These are phyloP conservation scores for Endothia cerciana DNA, from an alignment of 2,329 filamentous ascomycete species.

Conservation along the genomic window DNA sequence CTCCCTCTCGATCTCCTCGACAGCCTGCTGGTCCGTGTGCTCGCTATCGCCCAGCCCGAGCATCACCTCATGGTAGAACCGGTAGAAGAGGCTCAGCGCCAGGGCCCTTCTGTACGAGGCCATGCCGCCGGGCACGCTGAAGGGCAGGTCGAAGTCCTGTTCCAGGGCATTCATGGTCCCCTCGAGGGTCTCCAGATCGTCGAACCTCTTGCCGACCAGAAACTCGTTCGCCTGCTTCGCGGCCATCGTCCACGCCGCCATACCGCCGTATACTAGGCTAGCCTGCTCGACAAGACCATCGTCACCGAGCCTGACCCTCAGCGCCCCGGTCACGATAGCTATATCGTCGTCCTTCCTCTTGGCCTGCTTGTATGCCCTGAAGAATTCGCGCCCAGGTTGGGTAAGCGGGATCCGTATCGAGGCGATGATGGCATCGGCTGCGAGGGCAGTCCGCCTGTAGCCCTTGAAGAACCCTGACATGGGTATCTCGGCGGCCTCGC, in stretches of 20 bases:
- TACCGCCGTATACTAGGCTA: conserved; percentile 89
- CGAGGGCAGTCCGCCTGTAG: conserved; percentile 82
- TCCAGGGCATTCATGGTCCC: conserved; percentile 89
- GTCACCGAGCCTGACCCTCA: conserved; percentile 74
- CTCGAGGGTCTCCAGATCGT: conserved; percentile 82
- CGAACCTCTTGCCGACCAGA: conserved; percentile 77
- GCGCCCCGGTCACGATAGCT: conserved; percentile 89
- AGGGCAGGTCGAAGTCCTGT: conserved; percentile 83
- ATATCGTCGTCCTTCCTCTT: conserved; percentile 99
- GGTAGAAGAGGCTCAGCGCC: conserved; percentile 93
- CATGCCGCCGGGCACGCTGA: conserved; percentile 95
- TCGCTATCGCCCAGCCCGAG: conserved; percentile 55
- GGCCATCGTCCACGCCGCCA: conserved; percentile 89
- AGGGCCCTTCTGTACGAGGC: conserved; percentile 92
- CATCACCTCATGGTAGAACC: conserved; percentile 91
- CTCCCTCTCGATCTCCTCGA: conserved; percentile 82
- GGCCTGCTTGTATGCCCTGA: conserved; percentile 91
- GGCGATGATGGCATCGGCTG: conserved; percentile 81
- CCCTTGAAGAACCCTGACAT: conserved; percentile 93
- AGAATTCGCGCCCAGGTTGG: conserved; percentile 75
- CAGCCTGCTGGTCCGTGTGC: conserved; percentile 70
- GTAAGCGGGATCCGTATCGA: conserved; percentile 84
- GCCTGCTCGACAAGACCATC: conserved; percentile 72
- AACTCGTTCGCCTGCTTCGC: conserved; percentile 79
- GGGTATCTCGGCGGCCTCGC: conserved; percentile 78